Conservation (phyloP, 1,139 yeast genomes). For the Candida neerlandica region DNA sequence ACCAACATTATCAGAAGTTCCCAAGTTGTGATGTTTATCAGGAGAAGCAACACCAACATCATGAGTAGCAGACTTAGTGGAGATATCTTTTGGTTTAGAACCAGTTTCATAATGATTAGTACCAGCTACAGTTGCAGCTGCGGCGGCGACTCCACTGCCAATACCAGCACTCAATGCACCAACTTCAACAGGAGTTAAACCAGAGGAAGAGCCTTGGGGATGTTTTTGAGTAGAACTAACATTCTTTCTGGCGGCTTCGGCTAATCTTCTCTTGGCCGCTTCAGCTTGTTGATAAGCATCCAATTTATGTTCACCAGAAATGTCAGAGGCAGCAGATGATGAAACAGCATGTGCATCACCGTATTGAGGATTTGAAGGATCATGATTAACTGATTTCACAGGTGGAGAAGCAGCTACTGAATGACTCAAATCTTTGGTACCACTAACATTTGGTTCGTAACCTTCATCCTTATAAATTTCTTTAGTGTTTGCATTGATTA, state of each 20-base stretch:
- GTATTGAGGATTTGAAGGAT: not conserved
- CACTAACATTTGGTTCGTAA: not conserved
- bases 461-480: conserved; percentile 30
- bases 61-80: not conserved
- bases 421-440: not conserved
- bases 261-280: conserved; percentile 15
- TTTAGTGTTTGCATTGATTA: conserved; percentile 37
- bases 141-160: conserved; percentile 14
- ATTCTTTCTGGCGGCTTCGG: conserved; percentile 16
- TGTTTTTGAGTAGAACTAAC: conserved; percentile 10
- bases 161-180: conserved; percentile 16
- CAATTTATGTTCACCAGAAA: not conserved
- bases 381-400: not conserved
- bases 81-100: not conserved
- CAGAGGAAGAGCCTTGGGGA: not conserved
- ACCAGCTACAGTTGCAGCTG: conserved; percentile 8
- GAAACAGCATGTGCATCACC: not conserved
- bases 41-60: not conserved
- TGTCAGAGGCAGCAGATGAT: not conserved
- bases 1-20: not conserved
- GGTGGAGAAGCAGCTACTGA: not conserved
- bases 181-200: conserved; percentile 9
- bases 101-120: not conserved
- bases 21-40: conserved; percentile 2
- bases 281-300: conserved; percentile 11